phyloP scores from a whole-genome alignment of 768 basidiomycete genomes.

The Trametes villosa region DNA sequence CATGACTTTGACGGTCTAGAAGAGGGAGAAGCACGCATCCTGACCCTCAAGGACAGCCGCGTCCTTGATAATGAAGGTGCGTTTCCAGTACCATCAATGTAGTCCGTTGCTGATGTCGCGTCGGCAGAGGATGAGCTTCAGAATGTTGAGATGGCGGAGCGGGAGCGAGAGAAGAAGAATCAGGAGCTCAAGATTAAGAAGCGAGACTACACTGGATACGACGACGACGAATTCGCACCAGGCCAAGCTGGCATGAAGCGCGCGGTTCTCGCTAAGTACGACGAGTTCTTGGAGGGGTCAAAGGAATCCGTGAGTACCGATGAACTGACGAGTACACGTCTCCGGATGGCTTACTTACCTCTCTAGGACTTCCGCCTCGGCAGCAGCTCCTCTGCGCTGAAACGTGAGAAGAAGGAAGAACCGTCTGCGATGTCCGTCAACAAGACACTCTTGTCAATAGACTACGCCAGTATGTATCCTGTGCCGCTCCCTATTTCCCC shows the following conservation, averaged over 20 bases:
- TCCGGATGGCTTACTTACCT: slow-evolving; percentile 13
- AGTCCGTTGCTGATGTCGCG: not conserved
- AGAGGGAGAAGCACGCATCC: slow-evolving; percentile 93
- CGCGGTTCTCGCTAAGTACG: slow-evolving; percentile 89
- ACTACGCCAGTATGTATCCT: slow-evolving; percentile 79
- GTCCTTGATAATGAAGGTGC: slow-evolving; percentile 94
- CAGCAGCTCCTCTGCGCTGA: slow-evolving; percentile 50
- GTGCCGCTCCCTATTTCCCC: not conserved
- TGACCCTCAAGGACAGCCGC: slow-evolving; percentile 95
- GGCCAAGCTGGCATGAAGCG: slow-evolving; percentile 80
- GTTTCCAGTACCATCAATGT: slow-evolving; percentile 13
- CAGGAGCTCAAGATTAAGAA: slow-evolving; percentile 87
- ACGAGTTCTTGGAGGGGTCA: slow-evolving; percentile 82
- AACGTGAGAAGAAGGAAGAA: slow-evolving; percentile 45
- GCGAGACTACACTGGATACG: slow-evolving; percentile 91
- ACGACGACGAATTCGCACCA: slow-evolving; percentile 90
- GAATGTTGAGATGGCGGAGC: slow-evolving; percentile 93
- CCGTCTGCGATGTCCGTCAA: slow-evolving; percentile 68
- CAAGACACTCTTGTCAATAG: slow-evolving; percentile 80
- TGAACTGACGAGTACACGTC: not conserved
- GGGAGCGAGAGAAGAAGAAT: slow-evolving; percentile 77
- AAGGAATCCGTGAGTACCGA: slow-evolving; percentile 60
- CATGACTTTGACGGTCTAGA: slow-evolving; percentile 92
- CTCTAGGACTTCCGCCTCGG: slow-evolving; percentile 88
- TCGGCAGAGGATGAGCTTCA: slow-evolving; percentile 92